These are phyloP conservation scores for Bryum argenteum DNA, from an alignment of 225 moss, liverwort and hornwort species.

Conservation along the genomic window DNA sequence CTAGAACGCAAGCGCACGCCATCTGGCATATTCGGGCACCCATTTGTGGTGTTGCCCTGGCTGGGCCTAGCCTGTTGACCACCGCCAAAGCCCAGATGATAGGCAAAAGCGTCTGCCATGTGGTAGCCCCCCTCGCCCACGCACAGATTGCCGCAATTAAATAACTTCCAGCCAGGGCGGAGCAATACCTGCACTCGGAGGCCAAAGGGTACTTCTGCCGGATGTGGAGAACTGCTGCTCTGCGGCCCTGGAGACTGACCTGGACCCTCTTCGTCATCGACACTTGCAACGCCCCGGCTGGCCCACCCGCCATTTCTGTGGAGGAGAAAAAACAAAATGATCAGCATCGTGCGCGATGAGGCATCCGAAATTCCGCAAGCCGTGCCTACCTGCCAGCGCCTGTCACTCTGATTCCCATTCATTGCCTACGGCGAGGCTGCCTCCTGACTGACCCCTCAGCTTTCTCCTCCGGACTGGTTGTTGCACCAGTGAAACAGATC, in stretches of 20 bases:
- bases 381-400: no score
- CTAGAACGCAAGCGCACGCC: background rate
- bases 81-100: background rate
- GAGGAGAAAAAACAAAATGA: background rate
- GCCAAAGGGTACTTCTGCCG: conserved; percentile 28
- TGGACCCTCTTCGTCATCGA: conserved; percentile 10
- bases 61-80: no score
- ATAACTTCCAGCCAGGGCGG: background rate
- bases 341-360: background rate
- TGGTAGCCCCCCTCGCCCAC: background rate
- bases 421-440: no score
- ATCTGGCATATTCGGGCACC: no score
- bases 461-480: no score
- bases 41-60: no score
- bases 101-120: conserved; percentile 1
- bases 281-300: background rate
- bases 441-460: no score
- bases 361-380: no score
- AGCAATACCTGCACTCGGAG: conserved; percentile 12
- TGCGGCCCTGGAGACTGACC: background rate
- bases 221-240: conserved; percentile 34
- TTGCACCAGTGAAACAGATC: no score
- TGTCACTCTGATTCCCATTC: no score
- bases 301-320: background rate
- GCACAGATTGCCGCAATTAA: background rate